Evolutionary conservation across 768 basidiomycete genomes (phyloP), one percentile per base, ranked within the genome.

Genomic region (Calocybe cyanea): DNA sequence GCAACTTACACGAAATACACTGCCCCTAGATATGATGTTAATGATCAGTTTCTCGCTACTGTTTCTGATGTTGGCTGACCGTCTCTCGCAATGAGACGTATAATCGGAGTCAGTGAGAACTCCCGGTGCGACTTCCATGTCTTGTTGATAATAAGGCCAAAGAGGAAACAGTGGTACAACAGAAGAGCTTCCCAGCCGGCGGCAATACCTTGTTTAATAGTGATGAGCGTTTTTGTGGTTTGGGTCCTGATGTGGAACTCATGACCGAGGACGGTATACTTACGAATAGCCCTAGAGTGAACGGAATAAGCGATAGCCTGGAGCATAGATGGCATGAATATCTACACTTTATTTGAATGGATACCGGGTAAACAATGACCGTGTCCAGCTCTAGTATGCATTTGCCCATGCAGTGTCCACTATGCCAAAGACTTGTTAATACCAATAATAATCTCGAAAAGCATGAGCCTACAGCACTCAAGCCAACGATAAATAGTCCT

Each of bases 1-100:
- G 18, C 18, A 18, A 51, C 76, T 62, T 50, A 80, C 78, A 67
- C 75, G 51, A 77, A 81, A 54, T 80, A 81, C 19, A 81, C 57
- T 1, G 76, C 72, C 43, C 78, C 79, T 79, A 43, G n/a, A n/a
- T 4, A 14, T 43, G n/a, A 23, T 32, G 7, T 9, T 43, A 14
- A 24, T 41, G 5, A 7, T 15, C 4, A 24, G 31, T 33, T n/a
- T 23, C 46, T 41, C 11, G 38, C 11, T 11, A 42, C 4, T n/a
- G 23, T 17, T 35, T 7, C 20, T 23, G 13, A 41, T 36, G 19
- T 3, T 19, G 31, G 64, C 71, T 46, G 46, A 77, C 80, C 78
- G 53, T 81, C 78, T 50, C 76, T 65, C 18, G 71, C 57, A 7
- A 80, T 58, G n/a, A 77, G 56, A 15, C 66, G 60, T 5, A 77